Base-by-base conservation (phyloP, 2,329 filamentous ascomycete genomes). In the Paecilomyces niveus region DNA sequence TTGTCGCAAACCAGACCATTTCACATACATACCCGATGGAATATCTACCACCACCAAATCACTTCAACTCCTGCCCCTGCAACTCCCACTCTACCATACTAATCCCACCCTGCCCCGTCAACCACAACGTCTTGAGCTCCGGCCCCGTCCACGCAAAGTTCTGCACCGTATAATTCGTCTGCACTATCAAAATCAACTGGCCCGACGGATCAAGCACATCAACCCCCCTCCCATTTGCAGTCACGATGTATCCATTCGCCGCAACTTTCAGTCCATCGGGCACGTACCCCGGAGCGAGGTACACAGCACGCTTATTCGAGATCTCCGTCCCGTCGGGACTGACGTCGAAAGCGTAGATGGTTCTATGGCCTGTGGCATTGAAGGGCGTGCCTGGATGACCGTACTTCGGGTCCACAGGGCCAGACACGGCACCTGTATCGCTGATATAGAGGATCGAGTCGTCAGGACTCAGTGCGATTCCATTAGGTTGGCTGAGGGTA, bases 391-490 rank as follows among this genome's bases (percentile, higher is more conserved):
- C 68, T 4, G 66, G 67, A 21, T 67, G 61, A 32, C 68, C 65
- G 24, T 63, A 59, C 24, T 60, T 63, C 2, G 58, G 63, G 33
- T 63, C 64, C 15, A 63, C 59, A 57, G 65, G 65, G 51, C 59
- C 63, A 62, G 63, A 64, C 10, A 63, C 62, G 21, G 67, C 63
- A n/a, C 61, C 66, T 5, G 76, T 78, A 61, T 80, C 78, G 53
- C 72, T 72, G 18, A 81, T 74, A 59, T 80, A 81, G 15, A 81
- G 62, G 4, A 72, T 74, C 45, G 74, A 75, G 22, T 71, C 63
- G 57, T 79, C 76, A 0, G 77, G 77, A 3, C 68, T 74, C 56
- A 80, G 74, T 22, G 75, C 76, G 7, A 81, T 71, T 6, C 78
- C 78, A 59, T 81, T 80, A 24, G 73, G 72, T 52, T 78, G 70